Conservation (phyloP, 768 basidiomycete species). For the Suillus subaureus region DNA sequence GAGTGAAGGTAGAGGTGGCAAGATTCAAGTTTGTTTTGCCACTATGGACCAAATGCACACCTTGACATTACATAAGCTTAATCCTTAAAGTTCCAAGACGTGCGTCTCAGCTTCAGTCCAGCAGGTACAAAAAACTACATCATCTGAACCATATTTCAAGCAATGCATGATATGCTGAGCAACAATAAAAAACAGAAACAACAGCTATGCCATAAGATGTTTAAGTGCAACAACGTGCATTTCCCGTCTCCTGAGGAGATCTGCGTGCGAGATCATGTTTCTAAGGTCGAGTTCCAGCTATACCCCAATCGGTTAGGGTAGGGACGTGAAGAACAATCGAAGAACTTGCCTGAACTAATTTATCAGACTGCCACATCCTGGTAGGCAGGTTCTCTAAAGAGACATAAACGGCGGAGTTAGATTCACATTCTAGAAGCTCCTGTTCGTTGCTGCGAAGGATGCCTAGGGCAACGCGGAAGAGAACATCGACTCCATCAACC, state of each 20-base stretch:
- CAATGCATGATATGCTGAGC: background rate
- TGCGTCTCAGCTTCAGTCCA: too few species aligned
- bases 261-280: slow-evolving; percentile 50
- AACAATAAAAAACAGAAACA: too few species aligned
- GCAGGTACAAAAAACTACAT: background rate
- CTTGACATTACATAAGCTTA: too few species aligned
- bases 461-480: slow-evolving; percentile 88
- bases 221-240: slow-evolving; percentile 50
- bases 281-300: slow-evolving; percentile 65
- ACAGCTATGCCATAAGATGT: slow-evolving; percentile 38
- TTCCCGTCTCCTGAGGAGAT: slow-evolving; percentile 57
- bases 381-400: slow-evolving; percentile 88
- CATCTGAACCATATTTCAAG: background rate
- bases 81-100: too few species aligned
- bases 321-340: background rate
- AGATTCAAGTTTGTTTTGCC: too few species aligned
- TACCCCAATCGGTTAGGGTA: background rate
- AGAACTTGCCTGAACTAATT: slow-evolving; percentile 75
- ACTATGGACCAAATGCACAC: too few species aligned
- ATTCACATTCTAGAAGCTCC: slow-evolving; percentile 82
- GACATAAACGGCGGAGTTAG: slow-evolving; percentile 87
- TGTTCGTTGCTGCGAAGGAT: slow-evolving; percentile 83
- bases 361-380: slow-evolving; percentile 92
- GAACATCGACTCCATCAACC: slow-evolving; percentile 87
- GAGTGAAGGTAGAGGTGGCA: too few species aligned